phyloP scores from a whole-genome alignment of 495 filamentous ascomycete species.

The Cairneyella variabilis region DNA sequence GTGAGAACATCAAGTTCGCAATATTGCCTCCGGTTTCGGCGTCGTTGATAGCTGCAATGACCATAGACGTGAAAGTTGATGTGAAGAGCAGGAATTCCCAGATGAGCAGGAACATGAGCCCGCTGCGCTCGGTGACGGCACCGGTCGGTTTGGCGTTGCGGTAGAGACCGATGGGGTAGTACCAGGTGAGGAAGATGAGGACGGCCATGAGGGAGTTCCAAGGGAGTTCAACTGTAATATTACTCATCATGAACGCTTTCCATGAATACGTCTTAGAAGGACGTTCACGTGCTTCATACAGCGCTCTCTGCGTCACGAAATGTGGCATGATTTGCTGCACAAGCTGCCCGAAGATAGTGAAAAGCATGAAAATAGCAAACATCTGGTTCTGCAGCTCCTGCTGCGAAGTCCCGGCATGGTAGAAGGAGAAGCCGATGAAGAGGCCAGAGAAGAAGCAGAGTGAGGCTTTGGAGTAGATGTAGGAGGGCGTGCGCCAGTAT shows the following conservation, averaged over 20 bases:
- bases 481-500: constrained; percentile 84
- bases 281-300: constrained; percentile 85
- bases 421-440: constrained; percentile 90
- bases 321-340: constrained; percentile 84
- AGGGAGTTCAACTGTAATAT: constrained; percentile 71
- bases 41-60: constrained; percentile 42
- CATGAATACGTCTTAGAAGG: constrained; percentile 82
- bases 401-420: constrained; percentile 59
- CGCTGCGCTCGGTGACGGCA: constrained; percentile 16
- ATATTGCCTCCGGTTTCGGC: constrained; percentile 50
- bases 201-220: constrained; percentile 70
- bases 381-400: constrained; percentile 87
- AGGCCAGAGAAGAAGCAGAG: constrained; percentile 55
- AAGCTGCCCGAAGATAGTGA: constrained; percentile 68
- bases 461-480: constrained; percentile 69
- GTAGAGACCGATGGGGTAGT: constrained; percentile 30
- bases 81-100: constrained; percentile 59
- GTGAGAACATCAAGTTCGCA: constrained; percentile 54
- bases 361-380: constrained; percentile 80
- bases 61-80: constrained; percentile 58
- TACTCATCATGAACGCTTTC: constrained; percentile 76
- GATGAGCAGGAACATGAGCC: constrained; percentile 16
- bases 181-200: constrained; percentile 67
- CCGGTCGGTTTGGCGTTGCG: constrained; percentile 59
- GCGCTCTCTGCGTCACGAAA: constrained; percentile 69